phyloP scores from a whole-genome alignment of 1,284 basidiomycete species.

The Veloporphyrellus conicus region DNA sequence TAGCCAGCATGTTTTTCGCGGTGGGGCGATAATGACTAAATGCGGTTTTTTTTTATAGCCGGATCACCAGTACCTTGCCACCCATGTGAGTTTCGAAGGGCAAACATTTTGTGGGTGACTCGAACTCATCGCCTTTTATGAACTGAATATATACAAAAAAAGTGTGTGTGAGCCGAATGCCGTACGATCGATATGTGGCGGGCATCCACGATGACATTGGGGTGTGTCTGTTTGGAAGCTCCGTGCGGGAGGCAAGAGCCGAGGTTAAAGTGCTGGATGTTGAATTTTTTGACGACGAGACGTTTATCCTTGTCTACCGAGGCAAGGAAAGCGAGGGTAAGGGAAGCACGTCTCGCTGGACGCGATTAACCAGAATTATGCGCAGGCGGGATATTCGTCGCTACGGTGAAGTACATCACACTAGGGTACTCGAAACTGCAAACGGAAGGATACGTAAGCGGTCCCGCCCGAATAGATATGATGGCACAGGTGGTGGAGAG shows the following conservation, averaged over 20 bases:
- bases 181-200: conserved; percentile 40
- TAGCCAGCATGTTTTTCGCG: conserved; percentile 34
- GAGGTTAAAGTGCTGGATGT: conserved; percentile 55
- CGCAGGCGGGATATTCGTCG: conserved; percentile 48
- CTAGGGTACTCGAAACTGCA: conserved; percentile 53
- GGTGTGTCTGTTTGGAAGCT: conserved; percentile 51
- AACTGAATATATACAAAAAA: conserved; percentile 35
- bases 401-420: conserved; percentile 54
- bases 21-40: conserved; percentile 28
- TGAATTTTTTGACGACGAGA: conserved; percentile 74
- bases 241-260: conserved; percentile 35
- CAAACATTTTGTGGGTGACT: conserved; percentile 30
- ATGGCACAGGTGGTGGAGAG: conserved; percentile 51
- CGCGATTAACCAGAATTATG: conserved; percentile 27
- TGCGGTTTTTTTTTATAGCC: conserved; percentile 34
- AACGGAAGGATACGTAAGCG: conserved; percentile 47
- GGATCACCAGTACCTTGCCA: conserved; percentile 43
- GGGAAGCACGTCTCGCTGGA: conserved; percentile 38
- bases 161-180: conserved; percentile 55
- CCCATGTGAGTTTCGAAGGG: conserved; percentile 30
- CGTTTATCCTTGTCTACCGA: conserved; percentile 58
- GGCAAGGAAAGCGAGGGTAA: conserved; percentile 32
- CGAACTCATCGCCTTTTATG: conserved; percentile 28
- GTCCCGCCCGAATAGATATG: conserved; percentile 57
- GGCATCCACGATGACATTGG: conserved; percentile 39